A percentile compares a stretch with the other conserved stretches of the same genome.
Conservation (phyloP, 768 basidiomycete genomes). For the Rubroboletus satanas region DNA sequence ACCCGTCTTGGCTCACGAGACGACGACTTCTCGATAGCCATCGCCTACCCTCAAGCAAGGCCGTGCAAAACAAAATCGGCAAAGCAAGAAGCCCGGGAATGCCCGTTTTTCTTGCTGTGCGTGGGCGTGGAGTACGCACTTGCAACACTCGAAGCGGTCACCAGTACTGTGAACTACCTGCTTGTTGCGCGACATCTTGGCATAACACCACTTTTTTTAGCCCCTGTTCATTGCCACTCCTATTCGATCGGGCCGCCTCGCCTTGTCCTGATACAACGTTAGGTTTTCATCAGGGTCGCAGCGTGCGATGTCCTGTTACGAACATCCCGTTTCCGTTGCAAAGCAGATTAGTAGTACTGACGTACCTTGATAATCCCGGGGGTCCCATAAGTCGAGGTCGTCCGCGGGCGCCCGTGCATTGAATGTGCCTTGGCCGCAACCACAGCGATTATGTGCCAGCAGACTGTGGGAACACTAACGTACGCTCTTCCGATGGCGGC, state of each 20-base stretch:
- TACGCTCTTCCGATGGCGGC: not conserved
- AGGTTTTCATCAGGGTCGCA: not conserved
- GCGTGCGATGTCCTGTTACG: no score
- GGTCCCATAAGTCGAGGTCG: not conserved
- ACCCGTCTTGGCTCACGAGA: not conserved
- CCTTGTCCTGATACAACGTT: not conserved
- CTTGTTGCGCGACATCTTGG: no score
- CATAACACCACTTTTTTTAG: not conserved
- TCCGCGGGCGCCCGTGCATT: not conserved
- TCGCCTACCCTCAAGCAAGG: not conserved
- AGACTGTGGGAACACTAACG: not conserved
- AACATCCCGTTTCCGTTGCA: not conserved
- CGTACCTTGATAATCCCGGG: not conserved
- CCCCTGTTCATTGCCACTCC: not conserved
- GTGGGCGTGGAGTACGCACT: not conserved
- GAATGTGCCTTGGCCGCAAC: not conserved
- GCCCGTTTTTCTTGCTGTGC: not conserved
- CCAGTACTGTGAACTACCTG: no score
- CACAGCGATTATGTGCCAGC: not conserved
- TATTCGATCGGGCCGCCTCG: not conserved
- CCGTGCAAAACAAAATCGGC: not conserved
- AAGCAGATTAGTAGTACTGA: not conserved
- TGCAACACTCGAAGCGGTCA: not conserved
- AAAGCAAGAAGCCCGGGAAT: not conserved
- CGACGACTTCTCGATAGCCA: not conserved